These are phyloP conservation scores for Acorus gramineus DNA, from an alignment of 106 monocot genomes.

Conservation along the genomic window DNA sequence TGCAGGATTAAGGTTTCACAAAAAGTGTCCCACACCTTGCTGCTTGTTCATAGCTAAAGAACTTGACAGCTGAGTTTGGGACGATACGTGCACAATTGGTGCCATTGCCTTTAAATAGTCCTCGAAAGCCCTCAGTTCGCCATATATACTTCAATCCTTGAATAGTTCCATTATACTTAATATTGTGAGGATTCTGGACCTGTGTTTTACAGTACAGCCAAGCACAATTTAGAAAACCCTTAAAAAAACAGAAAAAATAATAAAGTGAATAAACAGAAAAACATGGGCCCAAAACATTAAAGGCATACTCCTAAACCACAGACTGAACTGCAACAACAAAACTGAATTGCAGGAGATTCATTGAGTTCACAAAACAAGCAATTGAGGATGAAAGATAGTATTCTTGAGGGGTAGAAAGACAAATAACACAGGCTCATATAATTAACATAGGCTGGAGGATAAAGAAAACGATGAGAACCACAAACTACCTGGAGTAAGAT, in stretches of 20 bases:
- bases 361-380: no score
- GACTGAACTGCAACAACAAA: no score
- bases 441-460: no score
- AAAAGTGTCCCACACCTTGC: slow-evolving; percentile 26
- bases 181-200: slow-evolving; percentile 61
- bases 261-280: background rate
- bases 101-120: slow-evolving; percentile 69
- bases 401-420: no score
- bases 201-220: slow-evolving; percentile 1
- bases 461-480: no score
- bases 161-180: slow-evolving; percentile 60
- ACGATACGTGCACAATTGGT: slow-evolving; percentile 68
- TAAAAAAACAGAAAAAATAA: background rate
- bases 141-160: slow-evolving; percentile 70
- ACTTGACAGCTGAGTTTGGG: slow-evolving; percentile 71
- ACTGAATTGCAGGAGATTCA: no score
- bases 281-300: no score
- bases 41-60: slow-evolving; percentile 67
- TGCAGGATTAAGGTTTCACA: slow-evolving; percentile 1
- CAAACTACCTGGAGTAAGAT: slow-evolving; percentile 68
- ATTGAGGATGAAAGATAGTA: no score
- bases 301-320: no score
- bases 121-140: slow-evolving; percentile 55
- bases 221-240: no score
- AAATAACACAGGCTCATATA: no score